Evolutionary conservation across 306 rosid genomes (phyloP).

Genomic region (Vigna unguiculata): DNA sequence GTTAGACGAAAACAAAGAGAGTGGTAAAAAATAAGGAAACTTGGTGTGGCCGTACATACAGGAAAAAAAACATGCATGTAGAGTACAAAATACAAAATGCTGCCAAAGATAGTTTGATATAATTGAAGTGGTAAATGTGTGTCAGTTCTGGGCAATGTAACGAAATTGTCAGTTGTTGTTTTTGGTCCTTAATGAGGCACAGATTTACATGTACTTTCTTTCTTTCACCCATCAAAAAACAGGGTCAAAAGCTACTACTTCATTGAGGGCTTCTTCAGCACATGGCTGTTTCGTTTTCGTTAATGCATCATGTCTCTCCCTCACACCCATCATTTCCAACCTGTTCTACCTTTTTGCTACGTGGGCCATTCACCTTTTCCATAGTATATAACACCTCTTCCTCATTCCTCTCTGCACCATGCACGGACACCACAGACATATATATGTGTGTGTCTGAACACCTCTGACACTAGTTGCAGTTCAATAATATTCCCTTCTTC

Average conservation of each 20-base stretch:
- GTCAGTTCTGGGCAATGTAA: not conserved
- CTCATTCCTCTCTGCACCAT: not conserved
- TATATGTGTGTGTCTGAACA: not conserved
- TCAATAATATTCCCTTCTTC: too few relatives aligned
- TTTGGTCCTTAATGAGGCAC: conserved; percentile 4
- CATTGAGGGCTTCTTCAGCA: not conserved
- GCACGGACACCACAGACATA: not conserved
- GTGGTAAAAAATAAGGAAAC: not conserved
- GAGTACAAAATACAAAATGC: not conserved
- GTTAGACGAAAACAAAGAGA: not conserved
- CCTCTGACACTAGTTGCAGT: not conserved
- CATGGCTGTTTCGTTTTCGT: not conserved
- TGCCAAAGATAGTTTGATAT: not conserved
- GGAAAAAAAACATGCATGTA: not conserved
- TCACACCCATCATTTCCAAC: conserved; percentile 6
- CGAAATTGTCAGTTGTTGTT: not conserved
- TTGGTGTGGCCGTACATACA: not conserved
- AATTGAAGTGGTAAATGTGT: conserved; percentile 27
- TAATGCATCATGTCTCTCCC: too few relatives aligned
- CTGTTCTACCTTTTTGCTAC: not conserved
- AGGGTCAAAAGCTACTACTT: conserved; percentile 6
- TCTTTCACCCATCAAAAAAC: not conserved
- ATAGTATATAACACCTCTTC: conserved; percentile 27
- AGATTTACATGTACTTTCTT: not conserved
- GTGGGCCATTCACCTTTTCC: conserved; percentile 38